Evolutionary conservation across 2,329 filamentous ascomycete species (phyloP).

Genomic region (Aspergillus pseudoterreus): DNA sequence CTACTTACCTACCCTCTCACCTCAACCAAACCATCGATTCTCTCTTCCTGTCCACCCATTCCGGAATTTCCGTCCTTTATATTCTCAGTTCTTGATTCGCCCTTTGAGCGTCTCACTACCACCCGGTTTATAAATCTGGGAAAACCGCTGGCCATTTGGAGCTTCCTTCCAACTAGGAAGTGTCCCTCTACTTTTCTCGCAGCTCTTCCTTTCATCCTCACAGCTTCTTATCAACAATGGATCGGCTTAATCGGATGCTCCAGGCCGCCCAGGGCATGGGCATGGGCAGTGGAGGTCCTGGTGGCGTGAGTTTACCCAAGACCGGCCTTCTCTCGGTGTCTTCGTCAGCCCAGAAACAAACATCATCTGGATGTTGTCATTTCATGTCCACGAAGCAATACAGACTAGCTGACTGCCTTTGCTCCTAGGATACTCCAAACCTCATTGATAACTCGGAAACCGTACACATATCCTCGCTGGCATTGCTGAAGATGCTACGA

Average conservation of each 20-base stretch:
- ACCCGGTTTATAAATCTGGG: not conserved
- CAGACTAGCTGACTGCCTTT: not conserved
- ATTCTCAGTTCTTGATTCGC: not conserved
- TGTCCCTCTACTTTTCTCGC: conserved; percentile 18
- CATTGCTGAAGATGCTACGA: conserved; percentile 95
- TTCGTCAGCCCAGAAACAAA: not conserved
- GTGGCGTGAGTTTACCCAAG: conserved; percentile 35
- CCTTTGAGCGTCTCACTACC: not conserved
- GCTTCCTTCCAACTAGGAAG: conserved; percentile 34
- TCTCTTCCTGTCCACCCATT: conserved; percentile 4
- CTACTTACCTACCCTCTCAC: conserved; percentile 1
- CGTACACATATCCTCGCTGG: conserved; percentile 97
- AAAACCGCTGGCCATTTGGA: conserved; percentile 13
- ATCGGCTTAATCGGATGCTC: conserved; percentile 86
- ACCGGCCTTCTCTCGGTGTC: conserved; percentile 2
- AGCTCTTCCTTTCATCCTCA: conserved; percentile 14
- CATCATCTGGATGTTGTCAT: not conserved
- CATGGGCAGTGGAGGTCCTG: conserved; percentile 35
- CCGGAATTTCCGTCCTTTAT: not conserved
- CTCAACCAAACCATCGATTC: conserved; percentile 2
- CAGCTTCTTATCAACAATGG: conserved; percentile 58
- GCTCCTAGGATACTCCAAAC: conserved; percentile 69
- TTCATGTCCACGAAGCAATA: not conserved
- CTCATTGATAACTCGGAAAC: conserved; percentile 99
- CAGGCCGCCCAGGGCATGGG: conserved; percentile 65